phyloP scores from a whole-genome alignment of 2,329 filamentous ascomycete species.

The Cryoendolithus antarcticus region DNA sequence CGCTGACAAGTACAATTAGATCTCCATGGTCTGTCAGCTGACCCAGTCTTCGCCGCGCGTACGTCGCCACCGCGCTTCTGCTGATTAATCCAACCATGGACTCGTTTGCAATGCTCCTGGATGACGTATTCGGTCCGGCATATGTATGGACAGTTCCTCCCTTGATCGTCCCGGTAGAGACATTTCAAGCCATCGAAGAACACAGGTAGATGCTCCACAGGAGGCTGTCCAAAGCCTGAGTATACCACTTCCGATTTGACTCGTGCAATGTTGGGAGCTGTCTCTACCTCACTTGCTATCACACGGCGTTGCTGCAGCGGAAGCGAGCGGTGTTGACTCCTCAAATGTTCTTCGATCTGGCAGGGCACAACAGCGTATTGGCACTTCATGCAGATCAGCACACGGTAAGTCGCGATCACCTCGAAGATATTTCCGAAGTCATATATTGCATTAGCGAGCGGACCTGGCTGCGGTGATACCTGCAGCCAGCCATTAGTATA shows the following conservation, averaged over 20 bases:
- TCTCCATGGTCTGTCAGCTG: conserved; percentile 3
- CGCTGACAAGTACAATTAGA: not conserved
- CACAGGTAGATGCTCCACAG: not conserved
- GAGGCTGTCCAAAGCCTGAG: not conserved
- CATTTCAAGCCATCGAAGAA: not conserved
- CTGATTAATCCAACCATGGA: conserved; percentile 2
- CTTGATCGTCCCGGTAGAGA: not conserved
- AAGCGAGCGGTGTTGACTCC: not conserved
- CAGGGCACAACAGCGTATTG: not conserved
- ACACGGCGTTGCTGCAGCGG: not conserved
- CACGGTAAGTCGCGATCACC: no score
- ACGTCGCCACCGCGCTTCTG: conserved; percentile 3
- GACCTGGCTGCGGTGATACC: no score
- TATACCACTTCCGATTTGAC: conserved; percentile 1
- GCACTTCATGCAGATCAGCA: not conserved
- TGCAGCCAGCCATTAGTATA: no score
- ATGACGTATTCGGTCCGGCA: not conserved
- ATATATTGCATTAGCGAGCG: no score
- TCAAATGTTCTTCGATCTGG: not conserved
- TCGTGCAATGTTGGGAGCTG: not conserved
- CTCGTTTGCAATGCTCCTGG: conserved; percentile 2
- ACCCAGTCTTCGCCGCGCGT: not conserved
- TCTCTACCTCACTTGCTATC: not conserved
- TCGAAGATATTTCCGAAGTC: no score
- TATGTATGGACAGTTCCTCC: not conserved